Conservation (phyloP, 331 rosid species). For the Rosa hybrid region DNA sequence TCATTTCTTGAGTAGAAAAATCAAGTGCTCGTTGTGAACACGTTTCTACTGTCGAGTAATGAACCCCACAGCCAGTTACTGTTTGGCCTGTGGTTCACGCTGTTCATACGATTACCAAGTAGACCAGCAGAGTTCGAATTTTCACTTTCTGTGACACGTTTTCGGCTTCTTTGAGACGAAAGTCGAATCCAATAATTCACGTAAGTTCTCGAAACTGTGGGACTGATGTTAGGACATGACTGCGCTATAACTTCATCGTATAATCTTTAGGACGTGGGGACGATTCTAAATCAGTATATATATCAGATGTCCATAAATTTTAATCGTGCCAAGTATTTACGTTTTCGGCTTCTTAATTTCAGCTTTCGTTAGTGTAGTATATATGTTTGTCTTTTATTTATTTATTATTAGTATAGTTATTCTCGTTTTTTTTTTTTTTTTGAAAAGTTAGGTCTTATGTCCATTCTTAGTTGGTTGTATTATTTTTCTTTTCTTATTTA, state of each 20-base stretch:
- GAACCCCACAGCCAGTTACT: neutral
- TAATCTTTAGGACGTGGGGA: neutral
- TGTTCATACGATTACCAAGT: neutral
- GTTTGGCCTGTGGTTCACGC: neutral
- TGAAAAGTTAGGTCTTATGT: no score
- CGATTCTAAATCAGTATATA: no score
- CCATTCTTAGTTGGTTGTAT: no score
- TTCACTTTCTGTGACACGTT: neutral
- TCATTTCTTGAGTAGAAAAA: constrained; percentile 1
- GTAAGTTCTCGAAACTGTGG: neutral
- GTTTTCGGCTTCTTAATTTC: no score
- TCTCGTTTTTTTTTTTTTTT: no score
- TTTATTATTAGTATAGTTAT: no score
- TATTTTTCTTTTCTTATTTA: no score
- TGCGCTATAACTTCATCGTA: neutral
- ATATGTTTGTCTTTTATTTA: no score
- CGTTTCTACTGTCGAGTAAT: neutral
- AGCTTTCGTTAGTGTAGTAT: no score
- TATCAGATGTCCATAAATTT: neutral
- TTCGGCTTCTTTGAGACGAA: neutral
- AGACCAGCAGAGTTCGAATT: neutral
- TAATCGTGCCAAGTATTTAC: neutral
- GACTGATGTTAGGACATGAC: neutral
- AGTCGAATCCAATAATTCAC: neutral
- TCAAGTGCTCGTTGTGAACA: neutral